Evolutionary conservation across 2,329 filamentous ascomycete species (phyloP), one percentile per base, ranked within the genome.

Genomic region (Colletotrichum viniferum): DNA sequence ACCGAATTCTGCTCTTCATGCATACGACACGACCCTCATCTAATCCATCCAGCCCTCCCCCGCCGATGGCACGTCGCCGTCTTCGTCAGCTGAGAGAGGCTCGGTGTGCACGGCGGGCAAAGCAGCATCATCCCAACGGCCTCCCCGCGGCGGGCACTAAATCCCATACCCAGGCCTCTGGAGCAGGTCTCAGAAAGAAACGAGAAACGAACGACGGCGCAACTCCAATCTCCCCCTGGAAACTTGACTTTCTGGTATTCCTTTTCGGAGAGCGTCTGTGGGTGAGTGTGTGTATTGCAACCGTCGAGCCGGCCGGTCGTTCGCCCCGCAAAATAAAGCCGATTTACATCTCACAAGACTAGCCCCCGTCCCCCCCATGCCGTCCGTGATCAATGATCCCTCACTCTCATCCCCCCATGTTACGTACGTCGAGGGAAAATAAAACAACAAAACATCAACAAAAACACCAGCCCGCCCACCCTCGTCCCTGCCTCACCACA

Each of bases 71-170:
- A 64, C 48, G 6, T 36, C 38, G 64, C 64, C 34, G n/a, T 67
- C 28, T 58, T 32, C 64, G 64, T 65, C 65, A 68, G 52, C 65
- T 34, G 64, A 43, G 63, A 66, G 26, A n/a, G 26, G n/a, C 26
- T 56, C 64, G 58, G 58, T 67, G 30, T 63, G 32, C 38, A 56
- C 43, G 21, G n/a, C n/a, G 48, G 13, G 21, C n/a, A 52, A 68
- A 55, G 28, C 65, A 62, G 36, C 62, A 74, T 63, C 34, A 72
- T 75, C 73, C 73, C 68, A 14, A 60, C 43, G 18, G 30, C 71
- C 62, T 61, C 71, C 68, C 62, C 73, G n/a, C 69, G 69, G 48
- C n/a, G 34, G 56, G 18, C 43, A 75, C 72, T 73, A 28, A 75
- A 75, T 56, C 56, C 69, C 62, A 73, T 68, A 73, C 73, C 69